phyloP scores from a whole-genome alignment of 108 stramenopile species.

The Skeletonema costatum region DNA sequence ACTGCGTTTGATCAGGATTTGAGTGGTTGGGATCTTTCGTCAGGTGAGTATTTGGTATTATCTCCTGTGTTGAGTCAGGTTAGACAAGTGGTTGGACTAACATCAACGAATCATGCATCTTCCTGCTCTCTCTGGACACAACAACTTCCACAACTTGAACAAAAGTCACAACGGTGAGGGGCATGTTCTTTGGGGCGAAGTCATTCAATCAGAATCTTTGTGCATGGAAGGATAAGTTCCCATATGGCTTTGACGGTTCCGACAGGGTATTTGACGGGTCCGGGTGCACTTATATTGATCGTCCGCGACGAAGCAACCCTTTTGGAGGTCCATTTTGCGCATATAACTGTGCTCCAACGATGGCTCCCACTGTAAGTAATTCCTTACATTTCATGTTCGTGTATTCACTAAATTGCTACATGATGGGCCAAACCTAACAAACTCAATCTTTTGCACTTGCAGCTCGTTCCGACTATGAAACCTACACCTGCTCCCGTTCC shows the following conservation, averaged over 20 bases:
- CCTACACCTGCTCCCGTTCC: not conserved
- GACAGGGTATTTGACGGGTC: not conserved
- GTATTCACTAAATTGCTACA: not conserved
- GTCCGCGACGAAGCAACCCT: not conserved
- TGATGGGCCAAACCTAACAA: not conserved
- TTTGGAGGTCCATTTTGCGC: slow-evolving; percentile 6
- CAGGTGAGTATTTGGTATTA: not conserved
- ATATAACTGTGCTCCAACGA: not conserved
- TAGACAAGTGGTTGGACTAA: not conserved
- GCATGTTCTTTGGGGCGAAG: slow-evolving; percentile 18
- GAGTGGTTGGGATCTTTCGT: slow-evolving; percentile 26
- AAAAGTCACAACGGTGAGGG: not conserved
- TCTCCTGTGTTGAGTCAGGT: not conserved
- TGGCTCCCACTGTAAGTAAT: not conserved
- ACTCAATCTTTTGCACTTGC: not conserved
- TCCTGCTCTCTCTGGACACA: not conserved
- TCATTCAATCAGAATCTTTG: slow-evolving; percentile 36
- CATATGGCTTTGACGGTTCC: not conserved
- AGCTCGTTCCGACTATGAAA: not conserved
- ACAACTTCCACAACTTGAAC: not conserved
- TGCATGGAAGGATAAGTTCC: slow-evolving; percentile 22
- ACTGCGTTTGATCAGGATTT: slow-evolving; percentile 23
- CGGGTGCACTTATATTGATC: not conserved
- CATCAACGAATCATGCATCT: not conserved
- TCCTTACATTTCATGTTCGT: not conserved